A percentile compares a stretch with the other conserved stretches of the same genome.
phyloP scores from a whole-genome alignment of 129 eudicot genomes.

The Centaurea solstitialis region DNA sequence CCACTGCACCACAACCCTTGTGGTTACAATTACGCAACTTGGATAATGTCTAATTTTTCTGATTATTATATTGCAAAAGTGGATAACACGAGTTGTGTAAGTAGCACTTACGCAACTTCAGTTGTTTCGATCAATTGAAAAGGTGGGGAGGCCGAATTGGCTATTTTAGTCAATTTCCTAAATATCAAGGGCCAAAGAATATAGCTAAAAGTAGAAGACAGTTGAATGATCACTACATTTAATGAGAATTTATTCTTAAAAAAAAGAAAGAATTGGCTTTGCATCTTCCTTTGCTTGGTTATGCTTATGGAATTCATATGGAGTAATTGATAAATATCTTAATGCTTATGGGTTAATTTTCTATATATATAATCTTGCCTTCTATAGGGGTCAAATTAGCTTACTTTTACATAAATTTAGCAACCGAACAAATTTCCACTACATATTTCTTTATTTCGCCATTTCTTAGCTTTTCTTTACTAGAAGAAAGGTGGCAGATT shows the following conservation, averaged over 20 bases:
- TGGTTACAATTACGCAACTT: too few relatives aligned
- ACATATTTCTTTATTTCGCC: neutral
- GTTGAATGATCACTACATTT: slow-evolving; percentile 8
- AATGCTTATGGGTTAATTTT: slow-evolving; percentile 2
- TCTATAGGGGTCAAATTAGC: slow-evolving; percentile 21
- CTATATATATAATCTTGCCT: neutral
- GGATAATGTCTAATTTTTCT: too few relatives aligned
- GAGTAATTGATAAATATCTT: neutral
- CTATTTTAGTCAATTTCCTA: neutral
- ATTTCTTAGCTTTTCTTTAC: slow-evolving; percentile 17
- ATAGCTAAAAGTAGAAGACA: slow-evolving; percentile 17
- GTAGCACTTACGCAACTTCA: too few relatives aligned
- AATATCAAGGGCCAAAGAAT: slow-evolving; percentile 24
- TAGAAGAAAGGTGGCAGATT: neutral
- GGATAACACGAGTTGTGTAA: too few relatives aligned
- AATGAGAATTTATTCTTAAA: slow-evolving; percentile 28
- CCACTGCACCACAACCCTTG: too few relatives aligned
- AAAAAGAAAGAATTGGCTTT: slow-evolving; percentile 19
- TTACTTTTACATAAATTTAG: slow-evolving; percentile 1
- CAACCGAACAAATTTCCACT: slow-evolving; percentile 16
- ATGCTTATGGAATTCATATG: slow-evolving; percentile 21
- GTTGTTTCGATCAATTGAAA: neutral
- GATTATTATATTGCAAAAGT: too few relatives aligned
- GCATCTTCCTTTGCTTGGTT: slow-evolving; percentile 30
- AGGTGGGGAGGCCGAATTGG: neutral